Evolutionary conservation across 2,329 filamentous ascomycete species (phyloP).

Genomic region (Calonectria hawksworthii): DNA sequence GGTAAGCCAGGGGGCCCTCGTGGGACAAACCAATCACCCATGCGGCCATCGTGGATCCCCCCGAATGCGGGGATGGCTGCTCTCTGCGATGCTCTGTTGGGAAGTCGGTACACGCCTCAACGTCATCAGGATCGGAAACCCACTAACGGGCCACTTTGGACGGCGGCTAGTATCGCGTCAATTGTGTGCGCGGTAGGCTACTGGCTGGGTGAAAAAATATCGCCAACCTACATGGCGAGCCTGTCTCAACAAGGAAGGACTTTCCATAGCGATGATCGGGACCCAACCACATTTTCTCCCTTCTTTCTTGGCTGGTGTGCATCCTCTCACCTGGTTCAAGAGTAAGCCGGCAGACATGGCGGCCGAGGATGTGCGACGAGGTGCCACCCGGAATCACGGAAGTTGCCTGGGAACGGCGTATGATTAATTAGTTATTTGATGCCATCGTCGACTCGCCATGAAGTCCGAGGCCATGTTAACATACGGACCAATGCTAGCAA

Average conservation of each 20-base stretch:
- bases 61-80: slow-evolving; percentile 41
- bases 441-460: slow-evolving; percentile 1
- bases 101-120: slow-evolving; percentile 31
- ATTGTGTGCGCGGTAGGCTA: neutral
- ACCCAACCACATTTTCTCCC: neutral
- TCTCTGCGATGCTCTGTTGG: slow-evolving; percentile 39
- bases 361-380: neutral
- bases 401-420: neutral
- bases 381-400: slow-evolving; percentile 2
- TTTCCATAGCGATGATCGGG: neutral
- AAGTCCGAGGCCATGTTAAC: neutral
- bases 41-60: slow-evolving; percentile 38
- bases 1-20: slow-evolving; percentile 32
- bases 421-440: slow-evolving; percentile 2
- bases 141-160: slow-evolving; percentile 23
- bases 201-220: slow-evolving; percentile 5
- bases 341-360: neutral
- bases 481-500: slow-evolving; percentile 17
- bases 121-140: slow-evolving; percentile 36
- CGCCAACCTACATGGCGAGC: slow-evolving; percentile 6
- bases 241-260: slow-evolving; percentile 29
- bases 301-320: neutral
- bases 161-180: slow-evolving; percentile 6
- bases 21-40: slow-evolving; percentile 38
- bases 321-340: neutral